phyloP scores from a whole-genome alignment of 495 filamentous ascomycete genomes.

The Lichina pygmaea region DNA sequence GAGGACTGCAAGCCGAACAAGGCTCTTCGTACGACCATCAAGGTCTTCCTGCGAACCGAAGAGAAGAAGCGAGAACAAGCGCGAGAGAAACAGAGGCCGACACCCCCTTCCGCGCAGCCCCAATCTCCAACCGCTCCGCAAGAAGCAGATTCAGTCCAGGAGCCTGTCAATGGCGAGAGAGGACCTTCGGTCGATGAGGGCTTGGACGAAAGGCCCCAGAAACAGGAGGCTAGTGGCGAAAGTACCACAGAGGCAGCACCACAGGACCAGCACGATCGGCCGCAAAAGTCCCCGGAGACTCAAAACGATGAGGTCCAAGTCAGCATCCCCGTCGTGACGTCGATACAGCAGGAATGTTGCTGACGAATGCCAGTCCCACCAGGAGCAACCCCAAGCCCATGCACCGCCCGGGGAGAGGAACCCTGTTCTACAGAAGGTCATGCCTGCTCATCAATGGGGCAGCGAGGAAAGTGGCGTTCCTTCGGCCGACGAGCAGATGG shows the following conservation, averaged over 20 bases:
- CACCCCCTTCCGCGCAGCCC: neutral
- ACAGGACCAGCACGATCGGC: too few species aligned
- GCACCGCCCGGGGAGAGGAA: too few species aligned
- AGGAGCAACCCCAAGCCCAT: too few species aligned
- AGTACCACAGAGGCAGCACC: too few species aligned
- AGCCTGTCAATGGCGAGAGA: neutral
- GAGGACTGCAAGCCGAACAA: constrained; percentile 80
- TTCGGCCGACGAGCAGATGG: neutral
- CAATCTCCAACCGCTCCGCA: neutral
- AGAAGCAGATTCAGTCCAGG: neutral
- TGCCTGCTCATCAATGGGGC: too few species aligned
- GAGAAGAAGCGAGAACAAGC: constrained; percentile 42
- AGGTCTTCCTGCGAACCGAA: constrained; percentile 62
- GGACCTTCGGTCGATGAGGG: neutral
- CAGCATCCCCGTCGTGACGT: too few species aligned
- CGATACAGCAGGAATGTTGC: too few species aligned
- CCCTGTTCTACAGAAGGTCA: too few species aligned
- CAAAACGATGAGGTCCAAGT: too few species aligned
- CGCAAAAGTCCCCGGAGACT: too few species aligned
- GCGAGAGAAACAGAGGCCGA: neutral
- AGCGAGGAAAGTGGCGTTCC: too few species aligned
- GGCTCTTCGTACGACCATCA: constrained; percentile 61
- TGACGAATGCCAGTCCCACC: too few species aligned
- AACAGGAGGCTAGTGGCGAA: neutral
- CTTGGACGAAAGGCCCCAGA: neutral